phyloP scores from a whole-genome alignment of 2,329 filamentous ascomycete genomes.

The Aspergillus spinulosporus region DNA sequence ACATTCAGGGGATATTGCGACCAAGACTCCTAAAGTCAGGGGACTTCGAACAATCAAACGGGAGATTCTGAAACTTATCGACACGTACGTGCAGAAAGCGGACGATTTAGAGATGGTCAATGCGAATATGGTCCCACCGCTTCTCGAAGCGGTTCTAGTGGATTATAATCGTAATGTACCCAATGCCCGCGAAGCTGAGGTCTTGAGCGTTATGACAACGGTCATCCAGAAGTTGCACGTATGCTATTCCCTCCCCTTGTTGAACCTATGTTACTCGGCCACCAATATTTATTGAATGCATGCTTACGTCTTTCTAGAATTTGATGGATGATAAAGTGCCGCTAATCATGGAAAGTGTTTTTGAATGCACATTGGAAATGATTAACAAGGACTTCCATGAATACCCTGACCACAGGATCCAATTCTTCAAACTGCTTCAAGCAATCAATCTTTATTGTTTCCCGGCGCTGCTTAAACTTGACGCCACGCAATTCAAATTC shows the following conservation, averaged over 20 bases:
- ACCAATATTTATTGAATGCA: not conserved
- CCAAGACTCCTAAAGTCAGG: slow-evolving; percentile 95
- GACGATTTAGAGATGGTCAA: slow-evolving; percentile 94
- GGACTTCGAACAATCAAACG: slow-evolving; percentile 98
- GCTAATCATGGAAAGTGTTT: slow-evolving; percentile 96
- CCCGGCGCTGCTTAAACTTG: slow-evolving; percentile 87
- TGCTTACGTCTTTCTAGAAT: slow-evolving; percentile 56
- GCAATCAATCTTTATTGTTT: slow-evolving; percentile 98
- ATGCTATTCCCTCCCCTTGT: slow-evolving; percentile 48
- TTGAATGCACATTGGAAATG: slow-evolving; percentile 98
- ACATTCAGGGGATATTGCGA: slow-evolving; percentile 76
- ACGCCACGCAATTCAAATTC: slow-evolving; percentile 97
- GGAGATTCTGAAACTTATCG: slow-evolving; percentile 96
- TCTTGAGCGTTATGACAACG: slow-evolving; percentile 94
- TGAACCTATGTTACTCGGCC: not conserved
- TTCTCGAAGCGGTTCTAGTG: slow-evolving; percentile 87
- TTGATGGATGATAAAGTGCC: slow-evolving; percentile 99
- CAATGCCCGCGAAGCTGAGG: slow-evolving; percentile 92
- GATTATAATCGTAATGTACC: slow-evolving; percentile 98
- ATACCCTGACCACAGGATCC: slow-evolving; percentile 97
- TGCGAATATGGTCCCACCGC: slow-evolving; percentile 89
- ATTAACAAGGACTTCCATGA: slow-evolving; percentile 99
- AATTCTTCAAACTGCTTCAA: slow-evolving; percentile 96
- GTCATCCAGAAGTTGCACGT: slow-evolving; percentile 96
- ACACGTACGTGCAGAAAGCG: slow-evolving; percentile 96